Evolutionary conservation across 352 stramenopile species (phyloP), one percentile per base, ranked within the genome.

Genomic region (Phytophthora litchii): DNA sequence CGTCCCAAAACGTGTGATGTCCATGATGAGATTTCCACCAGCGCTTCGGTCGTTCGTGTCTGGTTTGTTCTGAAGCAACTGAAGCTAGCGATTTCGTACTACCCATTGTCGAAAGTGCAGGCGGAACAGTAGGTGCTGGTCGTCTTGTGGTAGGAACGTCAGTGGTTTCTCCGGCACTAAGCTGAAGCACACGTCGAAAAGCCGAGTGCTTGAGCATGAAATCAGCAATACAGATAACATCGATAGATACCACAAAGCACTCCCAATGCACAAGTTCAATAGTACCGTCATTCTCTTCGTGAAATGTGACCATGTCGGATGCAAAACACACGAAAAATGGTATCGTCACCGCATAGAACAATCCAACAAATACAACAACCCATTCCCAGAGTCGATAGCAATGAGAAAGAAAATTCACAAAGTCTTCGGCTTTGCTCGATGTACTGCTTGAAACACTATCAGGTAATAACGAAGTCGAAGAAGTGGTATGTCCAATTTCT

Each of bases 261-360:
- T 77, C 55, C 71, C 67, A 87, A 47, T 64, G 55, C 0, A 14
- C 29, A 1, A 88, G 29, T 9, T 44, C 12, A 0, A 23, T 16
- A 16, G 56, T 19, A 25, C 31, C 20, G n/a, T 29, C 1, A 20
- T 46, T 13, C 60, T 83, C 32, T 67, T 25, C 21, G 9, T 51
- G 32, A 14, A 47, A 48, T 9, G 48, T 62, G 10, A 20, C 31
- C 16, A 67, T 73, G 14, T 80, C 63, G 0, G 79, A 86, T 1
- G 54, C 43, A 21, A 91, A 91, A 47, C 74, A 84, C 43, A 89
- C 69, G 29, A 91, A 60, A 36, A 78, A 86, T 4, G 81, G 81
- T 7, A 88, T 70, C 21, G 66, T 74, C 13, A 84, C 64, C 16
- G 81, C 81, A 42, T 91, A 91, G 14, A 82, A 81, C 17, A 81